phyloP scores from a whole-genome alignment of 1,139 yeast species.

The Sugiyamaella sp. region DNA sequence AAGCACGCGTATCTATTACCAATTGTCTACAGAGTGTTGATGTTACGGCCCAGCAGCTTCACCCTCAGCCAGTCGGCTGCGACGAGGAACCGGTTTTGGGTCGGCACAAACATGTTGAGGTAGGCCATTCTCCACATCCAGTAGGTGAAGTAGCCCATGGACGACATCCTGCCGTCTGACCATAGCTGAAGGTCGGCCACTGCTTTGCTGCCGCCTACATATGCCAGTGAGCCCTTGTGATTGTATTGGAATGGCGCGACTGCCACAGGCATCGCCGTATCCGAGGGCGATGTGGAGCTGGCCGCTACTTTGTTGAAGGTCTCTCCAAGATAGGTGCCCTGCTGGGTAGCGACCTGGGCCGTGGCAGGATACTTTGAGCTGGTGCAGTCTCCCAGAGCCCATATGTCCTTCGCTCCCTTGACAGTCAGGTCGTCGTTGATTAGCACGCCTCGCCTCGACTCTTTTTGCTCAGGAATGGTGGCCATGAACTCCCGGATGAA shows the following conservation, averaged over 20 bases:
- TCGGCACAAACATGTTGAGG: constrained; percentile 87
- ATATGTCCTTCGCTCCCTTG: constrained; percentile 80
- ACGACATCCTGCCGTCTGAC: constrained; percentile 82
- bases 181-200: constrained; percentile 83
- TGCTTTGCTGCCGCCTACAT: constrained; percentile 85
- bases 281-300: constrained; percentile 36
- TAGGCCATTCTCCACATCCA: constrained; percentile 94
- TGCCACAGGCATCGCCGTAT: constrained; percentile 48
- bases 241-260: constrained; percentile 65
- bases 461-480: constrained; percentile 77
- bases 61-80: constrained; percentile 88
- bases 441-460: constrained; percentile 85
- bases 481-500: constrained; percentile 68
- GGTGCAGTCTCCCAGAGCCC: constrained; percentile 93
- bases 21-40: constrained; percentile 41
- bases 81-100: constrained; percentile 83
- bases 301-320: constrained; percentile 65
- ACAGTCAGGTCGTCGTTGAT: constrained; percentile 82
- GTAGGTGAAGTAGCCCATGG: constrained; percentile 86
- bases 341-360: constrained; percentile 96
- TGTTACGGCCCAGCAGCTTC: constrained; percentile 84
- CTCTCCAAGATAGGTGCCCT: constrained; percentile 79
- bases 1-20: background rate
- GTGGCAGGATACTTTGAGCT: constrained; percentile 89
- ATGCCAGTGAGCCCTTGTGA: constrained; percentile 66